Conservation (phyloP, 2,329 filamentous ascomycete species). For the Sarocladium kiliense region DNA sequence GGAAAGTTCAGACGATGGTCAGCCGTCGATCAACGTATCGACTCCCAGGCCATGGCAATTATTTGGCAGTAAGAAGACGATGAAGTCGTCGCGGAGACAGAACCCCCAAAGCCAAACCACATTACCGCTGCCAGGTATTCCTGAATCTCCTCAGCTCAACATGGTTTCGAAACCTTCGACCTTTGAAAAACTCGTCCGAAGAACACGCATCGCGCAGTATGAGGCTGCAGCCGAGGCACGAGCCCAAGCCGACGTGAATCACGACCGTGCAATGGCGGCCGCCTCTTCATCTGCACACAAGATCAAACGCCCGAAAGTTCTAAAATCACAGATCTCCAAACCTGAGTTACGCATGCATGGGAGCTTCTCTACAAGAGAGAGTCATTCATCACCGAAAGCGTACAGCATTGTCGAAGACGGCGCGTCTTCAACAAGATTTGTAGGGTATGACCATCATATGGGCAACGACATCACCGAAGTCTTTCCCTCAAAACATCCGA, state of each 20-base stretch:
- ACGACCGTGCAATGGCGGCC: slow-evolving; percentile 13
- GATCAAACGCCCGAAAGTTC: slow-evolving; percentile 13
- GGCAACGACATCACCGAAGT: neutral
- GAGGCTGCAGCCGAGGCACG: slow-evolving; percentile 9
- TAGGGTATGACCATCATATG: neutral
- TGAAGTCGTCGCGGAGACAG: neutral
- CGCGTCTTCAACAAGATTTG: neutral
- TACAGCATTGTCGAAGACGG: neutral
- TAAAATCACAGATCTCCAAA: slow-evolving; percentile 20
- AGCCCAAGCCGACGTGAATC: neutral
- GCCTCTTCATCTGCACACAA: slow-evolving; percentile 12
- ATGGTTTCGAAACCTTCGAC: slow-evolving; percentile 16
- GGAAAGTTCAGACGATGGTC: slow-evolving; percentile 15
- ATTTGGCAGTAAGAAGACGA: neutral
- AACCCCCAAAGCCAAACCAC: slow-evolving; percentile 6
- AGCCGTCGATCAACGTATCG: neutral
- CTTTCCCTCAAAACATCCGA: neutral
- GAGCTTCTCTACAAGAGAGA: neutral
- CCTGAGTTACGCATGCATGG: slow-evolving; percentile 14
- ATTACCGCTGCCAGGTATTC: slow-evolving; percentile 26
- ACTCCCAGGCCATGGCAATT: neutral
- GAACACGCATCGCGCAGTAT: slow-evolving; percentile 19
- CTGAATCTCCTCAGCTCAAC: slow-evolving; percentile 20
- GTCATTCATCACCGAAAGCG: neutral
- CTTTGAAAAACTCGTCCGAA: slow-evolving; percentile 22